Base-by-base conservation (phyloP, 306 rosid genomes). In the Benincasa hispida region DNA sequence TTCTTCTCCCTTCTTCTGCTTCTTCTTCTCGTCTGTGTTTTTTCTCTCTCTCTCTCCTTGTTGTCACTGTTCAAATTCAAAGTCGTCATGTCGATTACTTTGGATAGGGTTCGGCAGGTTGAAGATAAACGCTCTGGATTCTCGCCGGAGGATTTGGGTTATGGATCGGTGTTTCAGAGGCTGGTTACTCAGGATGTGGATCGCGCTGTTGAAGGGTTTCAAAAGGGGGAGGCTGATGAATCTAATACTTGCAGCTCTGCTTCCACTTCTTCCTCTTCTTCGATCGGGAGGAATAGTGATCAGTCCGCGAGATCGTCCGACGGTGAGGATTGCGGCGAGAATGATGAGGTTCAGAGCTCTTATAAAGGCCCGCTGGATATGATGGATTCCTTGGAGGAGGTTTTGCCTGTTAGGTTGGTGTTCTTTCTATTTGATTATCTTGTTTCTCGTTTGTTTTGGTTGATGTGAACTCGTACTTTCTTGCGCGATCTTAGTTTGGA, bases 231-330 rank as follows among this genome's bases (percentile, higher is more conserved):
- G 15, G 76, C 17, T 42, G 74, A 39, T 39, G 84, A 80, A 14
- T 77, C 69, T 47, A 79, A 81, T 17, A 90, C 81, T 67, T 88
- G 89, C 74, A 82, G 88, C 68, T 76, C 91, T 10, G 42, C 88
- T 17, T 81, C 89, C 15, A 82, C 94, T 48, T 60, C 95, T 8
- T 75, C 84, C 7, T 78, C 93, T 10, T 91, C 97, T 10, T 93
- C 98, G 89, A 91, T 94, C 65, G 98, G 98, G 67, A 88, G 86
- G 78, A 82, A 91, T 80, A 94, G 98, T 79, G 98, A 91, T 79
- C 73, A 57, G 41, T 83, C 88, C 2, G 89, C 51, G 59, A 80
- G 87, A 74, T 89, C 88, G 1, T 82, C 79, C 63, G 88, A 37
- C 45, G 90, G 60, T 17, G 90, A 85, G 3, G 88, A 87, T 72